A percentile compares a stretch with the other conserved stretches of the same genome.
phyloP scores from a whole-genome alignment of 495 filamentous ascomycete genomes.

The Penicillium maclennaniae region DNA sequence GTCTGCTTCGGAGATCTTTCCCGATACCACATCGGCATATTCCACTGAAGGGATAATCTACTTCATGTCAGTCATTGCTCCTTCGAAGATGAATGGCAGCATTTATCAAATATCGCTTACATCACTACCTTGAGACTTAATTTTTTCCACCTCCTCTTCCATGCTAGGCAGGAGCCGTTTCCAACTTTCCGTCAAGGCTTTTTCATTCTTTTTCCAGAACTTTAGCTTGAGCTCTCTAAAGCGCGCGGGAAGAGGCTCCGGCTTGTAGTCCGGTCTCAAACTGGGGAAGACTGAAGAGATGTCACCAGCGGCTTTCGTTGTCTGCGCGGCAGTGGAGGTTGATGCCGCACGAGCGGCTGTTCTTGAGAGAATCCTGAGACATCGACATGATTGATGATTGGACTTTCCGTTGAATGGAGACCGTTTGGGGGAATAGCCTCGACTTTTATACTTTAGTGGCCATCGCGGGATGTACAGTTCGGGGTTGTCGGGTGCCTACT shows the following conservation, averaged over 20 bases:
- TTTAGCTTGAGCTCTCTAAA: slow-evolving; percentile 72
- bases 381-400: slow-evolving; percentile 23
- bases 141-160: slow-evolving; percentile 41
- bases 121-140: slow-evolving; percentile 47
- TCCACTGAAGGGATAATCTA: slow-evolving; percentile 59
- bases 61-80: slow-evolving; percentile 4
- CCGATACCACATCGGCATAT: slow-evolving; percentile 49
- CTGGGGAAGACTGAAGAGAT: slow-evolving; percentile 84
- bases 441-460: slow-evolving; percentile 3
- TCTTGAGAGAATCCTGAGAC: slow-evolving; percentile 31
- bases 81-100: neutral
- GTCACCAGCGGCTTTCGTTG: slow-evolving; percentile 58
- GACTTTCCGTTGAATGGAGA: neutral
- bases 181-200: slow-evolving; percentile 62
- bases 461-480: slow-evolving; percentile 5
- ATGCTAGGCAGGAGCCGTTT: slow-evolving; percentile 62
- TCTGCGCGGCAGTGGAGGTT: slow-evolving; percentile 30
- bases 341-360: slow-evolving; percentile 34
- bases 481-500: slow-evolving; percentile 6
- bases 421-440: neutral
- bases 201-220: slow-evolving; percentile 61
- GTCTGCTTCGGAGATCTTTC: slow-evolving; percentile 37
- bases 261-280: slow-evolving; percentile 59
- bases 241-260: slow-evolving; percentile 62
- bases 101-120: slow-evolving; percentile 25